These are phyloP conservation scores for Didymella arachidicola DNA, from an alignment of 2,329 filamentous ascomycete species.

Conservation along the genomic window DNA sequence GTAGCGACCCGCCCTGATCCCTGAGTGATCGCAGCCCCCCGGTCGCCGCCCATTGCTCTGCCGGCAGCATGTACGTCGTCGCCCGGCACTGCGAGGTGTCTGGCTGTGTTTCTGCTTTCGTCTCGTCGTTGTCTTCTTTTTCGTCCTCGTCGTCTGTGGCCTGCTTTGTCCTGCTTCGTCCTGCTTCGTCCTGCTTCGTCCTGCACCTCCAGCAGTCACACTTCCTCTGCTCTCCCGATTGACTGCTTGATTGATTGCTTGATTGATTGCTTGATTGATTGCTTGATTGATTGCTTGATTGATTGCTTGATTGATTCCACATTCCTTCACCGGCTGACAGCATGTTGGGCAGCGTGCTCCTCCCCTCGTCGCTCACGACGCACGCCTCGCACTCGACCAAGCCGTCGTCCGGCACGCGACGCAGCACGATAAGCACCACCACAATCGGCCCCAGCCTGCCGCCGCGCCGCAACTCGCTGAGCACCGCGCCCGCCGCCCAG, in stretches of 20 bases:
- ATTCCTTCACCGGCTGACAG: conserved; percentile 35
- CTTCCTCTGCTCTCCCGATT: neutral
- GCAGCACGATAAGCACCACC: conserved; percentile 30
- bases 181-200: too few relatives aligned
- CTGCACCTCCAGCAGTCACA: neutral
- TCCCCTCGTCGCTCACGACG: conserved; percentile 30
- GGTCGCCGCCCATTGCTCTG: conserved; percentile 11
- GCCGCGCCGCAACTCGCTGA: conserved; percentile 36
- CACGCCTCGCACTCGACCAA: conserved; percentile 18
- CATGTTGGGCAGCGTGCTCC: conserved; percentile 46
- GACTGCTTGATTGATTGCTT: too few relatives aligned
- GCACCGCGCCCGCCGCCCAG: conserved; percentile 32
- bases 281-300: too few relatives aligned
- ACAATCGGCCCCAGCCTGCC: conserved; percentile 34
- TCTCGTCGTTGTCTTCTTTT: neutral
- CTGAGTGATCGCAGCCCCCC: neutral
- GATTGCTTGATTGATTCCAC: too few relatives aligned
- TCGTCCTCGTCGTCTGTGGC: neutral
- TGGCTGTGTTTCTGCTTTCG: conserved; percentile 25
- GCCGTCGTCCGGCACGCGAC: conserved; percentile 24
- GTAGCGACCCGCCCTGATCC: neutral
- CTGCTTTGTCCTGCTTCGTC: neutral
- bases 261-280: too few relatives aligned
- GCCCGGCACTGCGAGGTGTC: conserved; percentile 36
- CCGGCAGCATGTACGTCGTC: conserved; percentile 46